Evolutionary conservation across 2,329 filamentous ascomycete genomes (phyloP).

Genomic region (Fusarium robinianum): DNA sequence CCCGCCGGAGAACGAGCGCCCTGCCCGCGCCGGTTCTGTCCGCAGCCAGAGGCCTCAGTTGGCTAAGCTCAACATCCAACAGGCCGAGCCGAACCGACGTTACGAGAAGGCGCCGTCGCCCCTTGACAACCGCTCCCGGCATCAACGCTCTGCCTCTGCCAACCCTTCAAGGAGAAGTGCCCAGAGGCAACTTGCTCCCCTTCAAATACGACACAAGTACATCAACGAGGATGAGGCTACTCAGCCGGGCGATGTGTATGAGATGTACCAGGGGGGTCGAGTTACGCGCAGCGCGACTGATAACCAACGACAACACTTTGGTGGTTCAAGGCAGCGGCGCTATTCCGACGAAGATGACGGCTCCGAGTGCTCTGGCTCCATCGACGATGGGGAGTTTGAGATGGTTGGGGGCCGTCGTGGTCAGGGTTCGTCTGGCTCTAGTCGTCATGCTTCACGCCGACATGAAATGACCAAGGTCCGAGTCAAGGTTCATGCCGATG

Average conservation of each 20-base stretch:
- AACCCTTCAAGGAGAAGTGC: constrained; percentile 51
- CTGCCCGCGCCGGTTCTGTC: constrained; percentile 63
- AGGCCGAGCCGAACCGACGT: constrained; percentile 53
- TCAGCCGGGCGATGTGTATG: constrained; percentile 73
- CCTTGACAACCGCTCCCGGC: constrained; percentile 43
- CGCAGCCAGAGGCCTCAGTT: constrained; percentile 64
- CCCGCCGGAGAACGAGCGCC: constrained; percentile 83
- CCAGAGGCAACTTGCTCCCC: constrained; percentile 43
- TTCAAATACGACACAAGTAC: constrained; percentile 38
- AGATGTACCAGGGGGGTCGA: constrained; percentile 57
- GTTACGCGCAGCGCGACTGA: constrained; percentile 41
- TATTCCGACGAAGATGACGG: constrained; percentile 83
- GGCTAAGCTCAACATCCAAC: constrained; percentile 66
- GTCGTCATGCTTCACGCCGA: constrained; percentile 60
- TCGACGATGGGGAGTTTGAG: constrained; percentile 80
- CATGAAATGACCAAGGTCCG: constrained; percentile 78
- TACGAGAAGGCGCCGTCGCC: constrained; percentile 61
- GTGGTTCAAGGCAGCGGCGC: constrained; percentile 52
- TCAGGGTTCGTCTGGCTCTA: constrained; percentile 52
- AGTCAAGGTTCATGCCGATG: constrained; percentile 89
- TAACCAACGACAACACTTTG: constrained; percentile 48
- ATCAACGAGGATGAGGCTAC: constrained; percentile 61
- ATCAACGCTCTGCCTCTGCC: constrained; percentile 52
- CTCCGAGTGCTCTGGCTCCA: constrained; percentile 67
- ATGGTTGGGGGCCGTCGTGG: constrained; percentile 65